These are phyloP conservation scores for Amanita muscaria DNA, from an alignment of 768 basidiomycete species.

Conservation along the genomic window DNA sequence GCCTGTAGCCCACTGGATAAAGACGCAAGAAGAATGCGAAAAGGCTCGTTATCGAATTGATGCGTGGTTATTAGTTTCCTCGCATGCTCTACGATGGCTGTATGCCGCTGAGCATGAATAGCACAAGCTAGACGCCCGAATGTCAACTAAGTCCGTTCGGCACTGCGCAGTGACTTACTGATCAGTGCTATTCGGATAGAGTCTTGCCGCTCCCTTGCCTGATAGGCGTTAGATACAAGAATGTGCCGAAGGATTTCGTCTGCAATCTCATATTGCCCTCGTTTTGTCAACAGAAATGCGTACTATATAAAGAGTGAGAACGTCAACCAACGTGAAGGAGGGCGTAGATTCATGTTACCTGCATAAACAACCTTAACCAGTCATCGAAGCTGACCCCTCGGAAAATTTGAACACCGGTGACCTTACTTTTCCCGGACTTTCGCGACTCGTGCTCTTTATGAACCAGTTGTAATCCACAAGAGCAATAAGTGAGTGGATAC, in stretches of 20 bases:
- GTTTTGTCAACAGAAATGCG: slow-evolving; percentile 57
- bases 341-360: slow-evolving; percentile 47
- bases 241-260: slow-evolving; percentile 75
- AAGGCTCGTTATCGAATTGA: slow-evolving; percentile 84
- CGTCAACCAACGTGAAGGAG: too few relatives aligned
- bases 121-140: slow-evolving; percentile 53
- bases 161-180: too few relatives aligned
- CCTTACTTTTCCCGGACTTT: slow-evolving; percentile 34
- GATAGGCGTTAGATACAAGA: slow-evolving; percentile 64
- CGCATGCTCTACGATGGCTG: slow-evolving; percentile 60
- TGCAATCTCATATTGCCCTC: slow-evolving; percentile 55
- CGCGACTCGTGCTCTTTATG: slow-evolving; percentile 47
- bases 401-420: slow-evolving; percentile 52
- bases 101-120: slow-evolving; percentile 44
- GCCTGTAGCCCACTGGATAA: slow-evolving; percentile 64
- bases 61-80: slow-evolving; percentile 66
- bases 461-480: not conserved
- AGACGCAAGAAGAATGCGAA: slow-evolving; percentile 66
- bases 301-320: too few relatives aligned
- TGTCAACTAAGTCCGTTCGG: too few relatives aligned
- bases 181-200: slow-evolving; percentile 70
- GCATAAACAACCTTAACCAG: slow-evolving; percentile 81
- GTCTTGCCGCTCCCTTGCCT: slow-evolving; percentile 50
- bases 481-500: slow-evolving; percentile 11
- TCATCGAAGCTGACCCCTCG: slow-evolving; percentile 76